Percentiles rank a stretch among this genome's conserved stretches.
phyloP scores from a whole-genome alignment of 1,139 yeast genomes.

The Blastobotrys capitulatus region DNA sequence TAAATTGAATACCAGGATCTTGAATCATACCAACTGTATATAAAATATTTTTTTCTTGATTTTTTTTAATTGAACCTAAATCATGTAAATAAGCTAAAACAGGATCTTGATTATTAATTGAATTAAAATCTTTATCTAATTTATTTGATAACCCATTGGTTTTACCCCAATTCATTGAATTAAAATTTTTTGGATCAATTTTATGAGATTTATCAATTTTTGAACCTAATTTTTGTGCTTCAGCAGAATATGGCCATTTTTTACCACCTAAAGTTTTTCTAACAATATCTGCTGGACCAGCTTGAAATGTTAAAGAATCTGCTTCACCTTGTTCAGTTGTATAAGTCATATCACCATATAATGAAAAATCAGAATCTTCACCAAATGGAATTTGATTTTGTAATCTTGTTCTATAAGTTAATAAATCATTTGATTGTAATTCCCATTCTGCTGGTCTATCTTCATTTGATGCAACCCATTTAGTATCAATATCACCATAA shows the following conservation, averaged over 20 bases:
- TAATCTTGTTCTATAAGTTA: neutral
- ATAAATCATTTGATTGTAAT: neutral
- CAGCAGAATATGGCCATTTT: neutral
- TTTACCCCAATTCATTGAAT: neutral
- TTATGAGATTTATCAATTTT: constrained; percentile 1
- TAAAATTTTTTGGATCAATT: constrained; percentile 1
- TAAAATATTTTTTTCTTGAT: neutral
- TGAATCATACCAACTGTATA: constrained; percentile 7
- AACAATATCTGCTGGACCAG: constrained; percentile 1
- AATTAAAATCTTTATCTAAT: constrained; percentile 6
- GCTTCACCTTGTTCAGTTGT: constrained; percentile 2
- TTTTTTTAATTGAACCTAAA: neutral
- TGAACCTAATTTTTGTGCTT: constrained; percentile 2
- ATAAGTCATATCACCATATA: constrained; percentile 8
- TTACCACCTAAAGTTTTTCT: neutral
- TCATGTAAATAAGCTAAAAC: constrained; percentile 8
- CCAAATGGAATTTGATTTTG: neutral
- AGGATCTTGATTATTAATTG: neutral
- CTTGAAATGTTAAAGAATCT: neutral
- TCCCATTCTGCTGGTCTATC: neutral
- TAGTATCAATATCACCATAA: constrained; percentile 8
- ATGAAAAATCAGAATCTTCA: constrained; percentile 1
- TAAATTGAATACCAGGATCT: constrained; percentile 3
- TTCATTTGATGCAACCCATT: neutral
- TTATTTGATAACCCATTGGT: neutral